phyloP scores from a whole-genome alignment of 805 yeast genomes.

The Monosporozyma aerobia region DNA sequence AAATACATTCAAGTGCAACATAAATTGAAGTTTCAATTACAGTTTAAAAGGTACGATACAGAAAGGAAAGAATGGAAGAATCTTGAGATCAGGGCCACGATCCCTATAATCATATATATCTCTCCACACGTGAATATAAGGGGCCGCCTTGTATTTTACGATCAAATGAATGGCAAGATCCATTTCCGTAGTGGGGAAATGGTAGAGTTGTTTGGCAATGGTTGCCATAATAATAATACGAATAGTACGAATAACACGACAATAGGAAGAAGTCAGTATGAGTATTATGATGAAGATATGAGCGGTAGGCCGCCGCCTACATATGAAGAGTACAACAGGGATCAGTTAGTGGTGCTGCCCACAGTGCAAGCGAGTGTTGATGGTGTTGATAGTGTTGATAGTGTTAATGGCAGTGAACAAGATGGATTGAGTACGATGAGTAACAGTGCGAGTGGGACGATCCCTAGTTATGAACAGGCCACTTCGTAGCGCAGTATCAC shows the following conservation, averaged over 20 bases:
- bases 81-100: constrained; percentile 77
- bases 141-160: constrained; percentile 33
- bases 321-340: constrained; percentile 1
- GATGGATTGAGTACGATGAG: background rate
- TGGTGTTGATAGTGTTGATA: too few relatives aligned
- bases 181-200: constrained; percentile 35
- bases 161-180: constrained; percentile 31
- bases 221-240: background rate
- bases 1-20: constrained; percentile 62
- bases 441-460: background rate
- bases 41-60: constrained; percentile 33
- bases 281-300: background rate
- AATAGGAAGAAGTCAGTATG: background rate
- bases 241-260: background rate
- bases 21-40: constrained; percentile 65
- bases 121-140: constrained; percentile 64
- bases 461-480: background rate
- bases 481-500: background rate
- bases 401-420: too few relatives aligned
- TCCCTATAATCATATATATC: constrained; percentile 65
- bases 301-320: background rate
- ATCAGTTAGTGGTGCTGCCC: background rate
- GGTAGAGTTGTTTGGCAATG: constrained; percentile 20
- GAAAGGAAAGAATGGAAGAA: constrained; percentile 77
- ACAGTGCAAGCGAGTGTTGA: background rate